phyloP scores from a whole-genome alignment of 164 flowering plant species.

The Vitis vinifera region ASM3070453v1 NC_081821.1:1026501-1027000 shows the following conservation, averaged over 20 bases:
- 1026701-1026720: conserved; percentile 96
- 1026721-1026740: conserved; percentile 86
- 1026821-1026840: conserved; percentile 90
- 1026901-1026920: conserved; percentile 49
- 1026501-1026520: conserved; percentile 40
- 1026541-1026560: conserved; percentile 71
- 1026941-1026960: not conserved
- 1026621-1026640: not conserved
- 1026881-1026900: conserved; percentile 84
- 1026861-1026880: conserved; percentile 70
- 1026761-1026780: conserved; percentile 88
- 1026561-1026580: conserved; percentile 90
- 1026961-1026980: not conserved
- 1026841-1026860: conserved; percentile 81
- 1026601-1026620: conserved; percentile 80
- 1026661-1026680: not conserved
- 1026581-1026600: conserved; percentile 88
- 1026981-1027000: no score
- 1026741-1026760: conserved; percentile 74
- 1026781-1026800: conserved; percentile 61
- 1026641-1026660: not conserved
- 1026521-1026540: conserved; percentile 73
- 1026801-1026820: conserved; percentile 62
- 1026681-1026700: conserved; percentile 16
- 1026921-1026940: conserved; percentile 1